Evolutionary conservation across 2,329 filamentous ascomycete species (phyloP).

Genomic region (Colletotrichum shisoi): DNA sequence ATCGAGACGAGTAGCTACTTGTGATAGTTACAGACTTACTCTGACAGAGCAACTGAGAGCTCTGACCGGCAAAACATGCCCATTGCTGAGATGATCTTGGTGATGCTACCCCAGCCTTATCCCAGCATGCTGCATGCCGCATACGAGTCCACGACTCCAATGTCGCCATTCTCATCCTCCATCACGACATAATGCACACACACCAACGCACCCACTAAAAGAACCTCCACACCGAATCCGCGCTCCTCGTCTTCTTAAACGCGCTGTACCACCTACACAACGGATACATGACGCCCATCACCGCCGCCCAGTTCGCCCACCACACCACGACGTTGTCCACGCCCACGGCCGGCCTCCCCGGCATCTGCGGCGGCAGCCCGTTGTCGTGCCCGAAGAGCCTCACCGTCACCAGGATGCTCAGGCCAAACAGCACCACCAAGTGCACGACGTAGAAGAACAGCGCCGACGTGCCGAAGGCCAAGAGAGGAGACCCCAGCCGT

Average conservation of each 20-base stretch:
- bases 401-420: constrained; percentile 43
- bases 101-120: background rate
- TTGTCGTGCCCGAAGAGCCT: constrained; percentile 49
- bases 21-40: background rate
- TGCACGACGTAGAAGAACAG: constrained; percentile 58
- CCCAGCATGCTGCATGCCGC: too few relatives aligned
- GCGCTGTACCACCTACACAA: constrained; percentile 53
- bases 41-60: background rate
- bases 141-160: background rate
- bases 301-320: constrained; percentile 49
- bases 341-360: constrained; percentile 44
- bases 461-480: constrained; percentile 56
- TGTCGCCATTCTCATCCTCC: constrained; percentile 14
- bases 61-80: background rate
- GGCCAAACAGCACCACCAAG: constrained; percentile 47
- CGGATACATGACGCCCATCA: constrained; percentile 53
- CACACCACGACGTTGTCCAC: constrained; percentile 52
- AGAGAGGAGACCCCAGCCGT: constrained; percentile 49
- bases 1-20: too few relatives aligned
- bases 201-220: constrained; percentile 50
- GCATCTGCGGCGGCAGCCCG: constrained; percentile 42
- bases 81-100: too few relatives aligned
- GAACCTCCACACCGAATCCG: constrained; percentile 57
- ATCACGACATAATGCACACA: constrained; percentile 22
- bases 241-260: constrained; percentile 53